Percentiles rank a stretch among this genome's conserved stretches.
phyloP scores from a whole-genome alignment of 164 flowering plant genomes.

The Platanus orientalis region DNA sequence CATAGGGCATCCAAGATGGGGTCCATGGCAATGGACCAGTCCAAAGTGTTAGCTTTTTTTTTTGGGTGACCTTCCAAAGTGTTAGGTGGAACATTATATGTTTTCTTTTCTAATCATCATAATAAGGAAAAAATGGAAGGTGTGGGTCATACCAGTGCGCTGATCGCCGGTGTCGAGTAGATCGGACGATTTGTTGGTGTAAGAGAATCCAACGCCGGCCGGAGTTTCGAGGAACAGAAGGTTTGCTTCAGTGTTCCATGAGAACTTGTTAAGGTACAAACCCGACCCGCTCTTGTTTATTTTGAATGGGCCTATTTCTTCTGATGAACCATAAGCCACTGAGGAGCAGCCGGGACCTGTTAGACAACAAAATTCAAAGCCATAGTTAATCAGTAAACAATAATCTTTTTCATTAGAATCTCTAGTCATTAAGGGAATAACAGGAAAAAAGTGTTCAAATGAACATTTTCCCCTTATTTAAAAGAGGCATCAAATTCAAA shows the following conservation, averaged over 20 bases:
- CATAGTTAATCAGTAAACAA: too few species aligned
- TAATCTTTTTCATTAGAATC: too few species aligned
- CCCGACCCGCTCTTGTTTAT: constrained; percentile 58
- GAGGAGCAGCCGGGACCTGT: constrained; percentile 96
- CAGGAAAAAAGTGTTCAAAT: too few species aligned
- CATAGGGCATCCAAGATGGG: too few species aligned
- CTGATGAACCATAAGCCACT: constrained; percentile 90
- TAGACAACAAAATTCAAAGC: not conserved
- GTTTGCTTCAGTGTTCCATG: constrained; percentile 81
- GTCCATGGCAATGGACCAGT: too few species aligned
- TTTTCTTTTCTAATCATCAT: too few species aligned
- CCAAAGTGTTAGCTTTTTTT: too few species aligned
- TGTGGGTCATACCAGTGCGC: constrained; percentile 55
- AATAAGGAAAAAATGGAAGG: not conserved
- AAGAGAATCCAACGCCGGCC: constrained; percentile 95
- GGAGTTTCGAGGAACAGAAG: constrained; percentile 82
- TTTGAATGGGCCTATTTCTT: constrained; percentile 87
- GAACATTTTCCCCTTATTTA: too few species aligned
- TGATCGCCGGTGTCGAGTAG: constrained; percentile 67
- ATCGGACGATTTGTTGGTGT: constrained; percentile 66
- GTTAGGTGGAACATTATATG: too few species aligned
- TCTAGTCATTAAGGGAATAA: too few species aligned
- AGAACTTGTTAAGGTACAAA: constrained; percentile 61
- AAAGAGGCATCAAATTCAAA: too few species aligned
- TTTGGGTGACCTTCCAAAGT: too few species aligned